These are phyloP conservation scores for Salix suchowensis DNA, from an alignment of 345 rosid genomes.

Conservation along the genomic window DNA sequence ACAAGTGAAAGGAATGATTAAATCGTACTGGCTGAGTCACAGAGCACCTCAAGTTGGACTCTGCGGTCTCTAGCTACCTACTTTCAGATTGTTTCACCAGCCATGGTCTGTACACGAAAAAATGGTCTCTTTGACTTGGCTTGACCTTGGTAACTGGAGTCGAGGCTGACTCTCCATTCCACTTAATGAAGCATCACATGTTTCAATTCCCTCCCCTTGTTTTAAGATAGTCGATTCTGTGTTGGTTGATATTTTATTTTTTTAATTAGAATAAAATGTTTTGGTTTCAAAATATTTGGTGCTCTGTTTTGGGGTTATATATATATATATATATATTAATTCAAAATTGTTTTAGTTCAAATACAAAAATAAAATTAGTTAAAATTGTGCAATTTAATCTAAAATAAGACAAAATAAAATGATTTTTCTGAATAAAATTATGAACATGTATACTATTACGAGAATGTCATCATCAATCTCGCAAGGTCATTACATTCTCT, in stretches of 20 bases:
- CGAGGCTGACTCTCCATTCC: constrained; percentile 47
- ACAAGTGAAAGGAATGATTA: not conserved
- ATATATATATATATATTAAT: no score
- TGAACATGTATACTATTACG: no score
- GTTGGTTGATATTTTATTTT: no score
- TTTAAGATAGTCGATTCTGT: no score
- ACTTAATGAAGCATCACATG: constrained; percentile 39
- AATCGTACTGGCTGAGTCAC: constrained; percentile 8
- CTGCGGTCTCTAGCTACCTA: not conserved
- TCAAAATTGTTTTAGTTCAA: no score
- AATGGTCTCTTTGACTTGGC: constrained; percentile 22
- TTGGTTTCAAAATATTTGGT: fast-evolving
- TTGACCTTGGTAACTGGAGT: constrained; percentile 23
- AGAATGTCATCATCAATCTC: no score
- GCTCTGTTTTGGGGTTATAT: fast-evolving
- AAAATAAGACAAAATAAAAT: no score
- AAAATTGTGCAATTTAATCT: no score
- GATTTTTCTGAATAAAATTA: no score
- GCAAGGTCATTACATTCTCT: no score
- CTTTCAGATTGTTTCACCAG: constrained; percentile 6
- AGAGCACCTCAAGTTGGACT: constrained; percentile 11
- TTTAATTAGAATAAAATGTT: no score
- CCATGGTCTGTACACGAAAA: constrained; percentile 2
- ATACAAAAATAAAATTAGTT: no score
- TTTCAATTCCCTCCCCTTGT: not conserved